Conservation (phyloP, 2,329 filamentous ascomycete species). For the Cytospora chrysosperma region DNA sequence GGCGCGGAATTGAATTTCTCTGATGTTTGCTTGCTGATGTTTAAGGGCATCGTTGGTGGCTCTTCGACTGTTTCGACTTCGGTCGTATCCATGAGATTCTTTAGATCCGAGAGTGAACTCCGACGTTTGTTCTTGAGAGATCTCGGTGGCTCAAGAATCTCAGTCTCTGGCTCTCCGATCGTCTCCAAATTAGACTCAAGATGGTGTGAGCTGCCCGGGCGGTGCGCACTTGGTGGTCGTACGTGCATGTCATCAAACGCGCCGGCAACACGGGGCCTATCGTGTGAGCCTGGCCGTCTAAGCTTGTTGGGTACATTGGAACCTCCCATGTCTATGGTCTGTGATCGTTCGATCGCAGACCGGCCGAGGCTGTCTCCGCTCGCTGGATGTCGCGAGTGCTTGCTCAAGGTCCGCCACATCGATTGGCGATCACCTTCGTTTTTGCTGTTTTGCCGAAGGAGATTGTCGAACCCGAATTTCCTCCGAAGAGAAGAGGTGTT, state of each 20-base stretch:
- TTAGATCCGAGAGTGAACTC: constrained; percentile 88
- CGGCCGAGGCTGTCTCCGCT: constrained; percentile 66
- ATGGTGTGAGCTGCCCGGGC: constrained; percentile 58
- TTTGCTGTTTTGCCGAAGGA: constrained; percentile 79
- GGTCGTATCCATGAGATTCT: constrained; percentile 55
- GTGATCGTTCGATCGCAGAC: constrained; percentile 65
- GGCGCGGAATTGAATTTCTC: constrained; percentile 58
- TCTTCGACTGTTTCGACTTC: constrained; percentile 55
- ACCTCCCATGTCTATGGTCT: constrained; percentile 71
- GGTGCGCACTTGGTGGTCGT: constrained; percentile 34
- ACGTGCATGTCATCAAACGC: constrained; percentile 56
- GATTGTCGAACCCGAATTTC: constrained; percentile 76
- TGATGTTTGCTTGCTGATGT: constrained; percentile 53
- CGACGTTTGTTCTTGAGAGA: constrained; percentile 73
- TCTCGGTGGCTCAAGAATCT: constrained; percentile 38
- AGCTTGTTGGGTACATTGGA: constrained; percentile 47
- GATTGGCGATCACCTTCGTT: constrained; percentile 69
- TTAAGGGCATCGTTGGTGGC: constrained; percentile 46
- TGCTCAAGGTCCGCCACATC: constrained; percentile 86
- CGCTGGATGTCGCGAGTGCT: constrained; percentile 63
- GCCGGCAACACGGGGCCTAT: constrained; percentile 60
- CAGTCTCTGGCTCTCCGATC: constrained; percentile 56
- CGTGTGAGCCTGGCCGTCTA: constrained; percentile 55
- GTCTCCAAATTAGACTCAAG: constrained; percentile 45
- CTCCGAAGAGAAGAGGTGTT: constrained; percentile 83